These are phyloP conservation scores for Tetrapisispora arboricola DNA, from an alignment of 805 yeast genomes.

Conservation along the genomic window DNA sequence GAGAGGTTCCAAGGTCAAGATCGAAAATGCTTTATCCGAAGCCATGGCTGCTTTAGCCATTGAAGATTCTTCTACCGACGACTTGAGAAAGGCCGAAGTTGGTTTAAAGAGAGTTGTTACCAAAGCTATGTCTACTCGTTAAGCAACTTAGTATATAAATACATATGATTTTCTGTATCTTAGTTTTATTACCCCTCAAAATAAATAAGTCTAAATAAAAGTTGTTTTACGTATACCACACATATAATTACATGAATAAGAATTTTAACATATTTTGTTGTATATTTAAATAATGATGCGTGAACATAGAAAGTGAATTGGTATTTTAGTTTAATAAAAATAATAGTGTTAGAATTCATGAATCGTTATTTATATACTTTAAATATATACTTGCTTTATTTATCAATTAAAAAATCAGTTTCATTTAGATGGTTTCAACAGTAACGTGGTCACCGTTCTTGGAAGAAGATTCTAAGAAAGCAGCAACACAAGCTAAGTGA, in stretches of 20 bases:
- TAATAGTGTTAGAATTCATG: no score
- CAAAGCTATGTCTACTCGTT: constrained; percentile 98
- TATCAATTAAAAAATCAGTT: neutral
- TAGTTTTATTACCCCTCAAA: constrained; percentile 1
- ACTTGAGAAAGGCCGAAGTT: constrained; percentile 98
- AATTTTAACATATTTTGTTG: no score
- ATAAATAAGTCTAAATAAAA: neutral
- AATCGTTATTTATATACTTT: no score
- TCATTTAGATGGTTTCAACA: constrained; percentile 28
- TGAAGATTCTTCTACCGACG: constrained; percentile 94
- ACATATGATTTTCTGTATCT: neutral
- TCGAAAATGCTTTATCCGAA: constrained; percentile 95
- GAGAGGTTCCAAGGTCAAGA: constrained; percentile 94
- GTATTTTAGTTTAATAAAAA: no score
- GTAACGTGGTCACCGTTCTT: constrained; percentile 41
- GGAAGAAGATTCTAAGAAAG: constrained; percentile 62
- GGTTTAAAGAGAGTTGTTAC: constrained; percentile 98
- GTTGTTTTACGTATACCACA: no score
- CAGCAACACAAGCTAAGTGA: constrained; percentile 84
- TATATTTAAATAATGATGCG: no score
- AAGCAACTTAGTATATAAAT: constrained; percentile 28
- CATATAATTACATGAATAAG: no score
- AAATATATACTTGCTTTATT: neutral
- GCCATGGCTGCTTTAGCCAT: constrained; percentile 96
- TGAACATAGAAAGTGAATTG: no score